A percentile compares a stretch with the other conserved stretches of the same genome.
Conservation (phyloP, 2,329 filamentous ascomycete genomes). For the Onygenales sp. region DNA sequence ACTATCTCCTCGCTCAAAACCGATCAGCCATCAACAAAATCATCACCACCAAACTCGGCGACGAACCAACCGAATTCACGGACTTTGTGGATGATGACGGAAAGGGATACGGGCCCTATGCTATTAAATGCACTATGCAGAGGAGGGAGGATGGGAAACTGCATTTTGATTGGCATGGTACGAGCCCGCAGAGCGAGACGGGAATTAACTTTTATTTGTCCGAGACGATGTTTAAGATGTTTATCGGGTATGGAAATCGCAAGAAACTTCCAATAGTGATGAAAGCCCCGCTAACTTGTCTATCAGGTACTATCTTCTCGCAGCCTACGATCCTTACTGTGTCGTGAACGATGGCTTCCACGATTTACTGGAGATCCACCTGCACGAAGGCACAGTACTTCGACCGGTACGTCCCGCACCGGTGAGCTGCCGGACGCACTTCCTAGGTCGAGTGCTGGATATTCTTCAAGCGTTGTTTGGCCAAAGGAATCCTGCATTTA, state of each 20-base stretch:
- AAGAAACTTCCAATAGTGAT: background rate
- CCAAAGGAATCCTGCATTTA: constrained; percentile 37
- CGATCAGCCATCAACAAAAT: constrained; percentile 36
- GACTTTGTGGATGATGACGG: constrained; percentile 44
- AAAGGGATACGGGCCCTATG: constrained; percentile 37
- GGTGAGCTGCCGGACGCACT: constrained; percentile 39
- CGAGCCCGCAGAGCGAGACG: constrained; percentile 37
- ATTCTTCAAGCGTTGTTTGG: constrained; percentile 43
- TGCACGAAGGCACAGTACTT: constrained; percentile 37
- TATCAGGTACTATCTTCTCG: constrained; percentile 34
- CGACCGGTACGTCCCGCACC: constrained; percentile 40
- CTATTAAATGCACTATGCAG: constrained; percentile 39
- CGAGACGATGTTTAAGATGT: constrained; percentile 44
- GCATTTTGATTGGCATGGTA: constrained; percentile 41
- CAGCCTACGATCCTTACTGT: constrained; percentile 38
- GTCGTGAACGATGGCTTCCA: constrained; percentile 45
- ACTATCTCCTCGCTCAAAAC: constrained; percentile 37
- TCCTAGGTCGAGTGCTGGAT: constrained; percentile 40
- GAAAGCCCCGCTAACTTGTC: background rate
- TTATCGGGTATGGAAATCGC: constrained; percentile 28
- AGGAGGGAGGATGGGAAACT: constrained; percentile 33
- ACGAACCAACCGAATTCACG: constrained; percentile 35
- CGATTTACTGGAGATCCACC: constrained; percentile 39
- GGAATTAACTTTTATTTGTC: constrained; percentile 42
- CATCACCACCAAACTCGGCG: constrained; percentile 37